Evolutionary conservation across 2,329 filamentous ascomycete species (phyloP).

Genomic region (Xylaria sp.): DNA sequence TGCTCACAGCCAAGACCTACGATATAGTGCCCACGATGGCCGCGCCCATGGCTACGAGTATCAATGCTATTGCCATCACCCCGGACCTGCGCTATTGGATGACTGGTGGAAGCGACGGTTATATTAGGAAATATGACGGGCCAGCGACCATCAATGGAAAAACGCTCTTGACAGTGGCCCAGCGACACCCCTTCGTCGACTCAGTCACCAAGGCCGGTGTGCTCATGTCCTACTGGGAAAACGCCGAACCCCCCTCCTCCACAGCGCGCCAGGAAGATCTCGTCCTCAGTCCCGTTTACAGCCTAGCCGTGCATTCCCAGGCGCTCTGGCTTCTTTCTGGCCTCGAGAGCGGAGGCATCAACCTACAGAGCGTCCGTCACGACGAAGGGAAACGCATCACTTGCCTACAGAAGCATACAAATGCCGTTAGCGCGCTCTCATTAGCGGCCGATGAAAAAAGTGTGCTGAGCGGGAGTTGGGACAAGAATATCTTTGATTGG

Average conservation of each 20-base stretch:
- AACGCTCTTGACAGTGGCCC: constrained; percentile 90
- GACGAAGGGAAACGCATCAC: constrained; percentile 92
- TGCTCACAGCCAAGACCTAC: constrained; percentile 82
- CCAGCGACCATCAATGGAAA: constrained; percentile 95
- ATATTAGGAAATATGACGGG: constrained; percentile 97
- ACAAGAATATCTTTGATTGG: constrained; percentile 95
- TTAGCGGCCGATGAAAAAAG: constrained; percentile 87
- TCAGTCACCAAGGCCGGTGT: constrained; percentile 96
- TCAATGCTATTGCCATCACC: constrained; percentile 91
- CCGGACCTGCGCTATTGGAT: constrained; percentile 96
- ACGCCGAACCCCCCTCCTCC: constrained; percentile 76
- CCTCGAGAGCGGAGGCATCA: constrained; percentile 90
- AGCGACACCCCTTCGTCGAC: constrained; percentile 96
- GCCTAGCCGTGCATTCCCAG: constrained; percentile 88
- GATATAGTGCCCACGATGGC: constrained; percentile 98
- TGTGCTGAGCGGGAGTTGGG: constrained; percentile 93
- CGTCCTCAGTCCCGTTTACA: constrained; percentile 89
- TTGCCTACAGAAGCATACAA: constrained; percentile 83
- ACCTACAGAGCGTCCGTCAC: constrained; percentile 91
- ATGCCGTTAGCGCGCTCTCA: constrained; percentile 88
- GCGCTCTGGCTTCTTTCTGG: constrained; percentile 93
- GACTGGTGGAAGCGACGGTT: constrained; percentile 92
- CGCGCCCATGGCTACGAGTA: constrained; percentile 92
- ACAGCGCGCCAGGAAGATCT: constrained; percentile 65
- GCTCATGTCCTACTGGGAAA: constrained; percentile 97